A percentile compares a stretch with the other conserved stretches of the same genome.
phyloP scores from a whole-genome alignment of 31 red algal genomes.

The Porphyra umbilicalis region DNA sequence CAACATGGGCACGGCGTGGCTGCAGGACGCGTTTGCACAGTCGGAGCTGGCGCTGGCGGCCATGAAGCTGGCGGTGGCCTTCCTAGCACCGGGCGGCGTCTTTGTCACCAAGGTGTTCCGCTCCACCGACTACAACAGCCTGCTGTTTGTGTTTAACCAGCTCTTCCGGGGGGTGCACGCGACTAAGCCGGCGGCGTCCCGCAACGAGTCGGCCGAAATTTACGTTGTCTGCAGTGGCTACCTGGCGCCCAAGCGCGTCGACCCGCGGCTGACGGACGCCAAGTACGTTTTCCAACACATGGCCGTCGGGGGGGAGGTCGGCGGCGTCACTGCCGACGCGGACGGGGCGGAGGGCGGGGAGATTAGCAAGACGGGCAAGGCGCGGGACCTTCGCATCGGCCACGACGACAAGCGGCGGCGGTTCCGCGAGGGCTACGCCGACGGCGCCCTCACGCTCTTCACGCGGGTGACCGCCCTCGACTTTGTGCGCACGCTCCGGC shows the following conservation, averaged over 20 bases:
- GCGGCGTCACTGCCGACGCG: not conserved
- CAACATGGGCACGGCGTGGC: constrained; percentile 97
- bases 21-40: constrained; percentile 96
- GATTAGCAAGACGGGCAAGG: not conserved
- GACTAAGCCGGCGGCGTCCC: constrained; percentile 85
- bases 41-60: constrained; percentile 87
- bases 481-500: constrained; percentile 42
- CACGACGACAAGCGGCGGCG: constrained; percentile 28
- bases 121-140: constrained; percentile 84
- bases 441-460: constrained; percentile 47
- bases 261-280: constrained; percentile 75
- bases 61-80: constrained; percentile 56
- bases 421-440: constrained; percentile 54
- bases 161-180: constrained; percentile 75
- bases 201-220: constrained; percentile 89
- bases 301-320: not conserved
- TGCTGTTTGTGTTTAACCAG: constrained; percentile 88
- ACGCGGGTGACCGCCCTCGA: constrained; percentile 33
- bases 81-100: constrained; percentile 62
- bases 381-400: constrained; percentile 26
- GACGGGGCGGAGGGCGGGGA: not conserved
- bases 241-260: constrained; percentile 59
- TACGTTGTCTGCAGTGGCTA: constrained; percentile 84
- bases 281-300: constrained; percentile 93
- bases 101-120: constrained; percentile 98